Base-by-base conservation (phyloP, 1,284 basidiomycete genomes). In the Irpex sp. region DNA sequence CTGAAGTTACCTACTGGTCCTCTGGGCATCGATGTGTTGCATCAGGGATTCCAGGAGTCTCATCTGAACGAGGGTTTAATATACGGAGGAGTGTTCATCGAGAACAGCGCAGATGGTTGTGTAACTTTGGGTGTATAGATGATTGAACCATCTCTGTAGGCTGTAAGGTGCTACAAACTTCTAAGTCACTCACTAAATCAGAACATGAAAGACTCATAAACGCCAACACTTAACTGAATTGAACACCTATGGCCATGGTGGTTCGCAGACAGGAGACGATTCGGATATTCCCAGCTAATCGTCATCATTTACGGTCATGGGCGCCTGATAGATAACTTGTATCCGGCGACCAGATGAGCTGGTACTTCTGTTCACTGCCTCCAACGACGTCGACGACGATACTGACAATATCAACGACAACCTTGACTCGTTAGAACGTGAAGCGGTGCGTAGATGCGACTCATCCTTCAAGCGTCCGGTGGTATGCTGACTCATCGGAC, bases 51-150 rank as follows among this genome's bases (percentile, higher is more conserved):
- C 53, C 53, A 55, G 31, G 53, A 55, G 26, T 26, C 19, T 26
- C 53, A 33, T 35, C 17, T 55, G 13, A 55, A 55, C 31, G 53
- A 55, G 9, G 53, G 53, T 6, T 26, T 55, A 6, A 33, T 55
- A 9, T 55, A 33, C n/a, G 53, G 53, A 55, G 53, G 53, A 11
- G 53, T 55, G 53, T 55, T 55, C 9, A 55, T 55, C 26, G 53
- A 55, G 53, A 36, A 55, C 26, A 55, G 53, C 31, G 53, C 13
- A 13, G 53, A 55, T 35, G 31, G 53, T 7, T 55, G 53, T 35
- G 26, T 55, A 13, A 33, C 21, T 26, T 13, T 55, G 53, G 53
- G 53, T 33, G 2, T 55, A 21, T 55, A 26, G 9, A 11, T 43
- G 2, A 3, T 43, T 26, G 26, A 26, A 26, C 3, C 3, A 26